Evolutionary conservation across 2,329 filamentous ascomycete genomes (phyloP).

Genomic region (Monosporascus sp.): DNA sequence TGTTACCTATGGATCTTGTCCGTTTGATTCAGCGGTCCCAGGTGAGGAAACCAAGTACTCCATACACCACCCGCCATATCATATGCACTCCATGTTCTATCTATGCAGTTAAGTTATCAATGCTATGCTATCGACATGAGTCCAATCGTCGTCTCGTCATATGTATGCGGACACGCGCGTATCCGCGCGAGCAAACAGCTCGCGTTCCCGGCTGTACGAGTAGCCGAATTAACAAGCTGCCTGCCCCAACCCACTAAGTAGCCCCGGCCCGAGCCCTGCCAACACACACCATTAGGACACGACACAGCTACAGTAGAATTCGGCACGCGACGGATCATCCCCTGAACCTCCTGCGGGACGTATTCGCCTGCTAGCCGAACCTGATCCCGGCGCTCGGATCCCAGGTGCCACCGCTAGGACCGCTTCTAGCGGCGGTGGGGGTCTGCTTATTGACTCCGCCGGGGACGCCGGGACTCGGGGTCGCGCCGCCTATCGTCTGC

Average conservation of each 20-base stretch:
- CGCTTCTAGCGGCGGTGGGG: constrained; percentile 2
- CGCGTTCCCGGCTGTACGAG: background rate
- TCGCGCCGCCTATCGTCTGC: background rate
- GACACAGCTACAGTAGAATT: background rate
- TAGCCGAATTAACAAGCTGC: background rate
- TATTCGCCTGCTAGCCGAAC: constrained; percentile 34
- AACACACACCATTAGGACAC: background rate
- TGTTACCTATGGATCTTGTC: too few species aligned
- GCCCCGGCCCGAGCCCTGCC: background rate
- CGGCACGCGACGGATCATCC: background rate
- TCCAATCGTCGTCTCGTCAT: too few species aligned
- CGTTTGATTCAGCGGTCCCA: too few species aligned
- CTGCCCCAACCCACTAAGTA: background rate
- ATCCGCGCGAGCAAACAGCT: background rate
- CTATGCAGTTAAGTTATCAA: too few species aligned
- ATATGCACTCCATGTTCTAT: too few species aligned
- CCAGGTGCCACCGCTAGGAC: constrained; percentile 44
- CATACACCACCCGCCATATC: too few species aligned
- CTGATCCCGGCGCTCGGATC: constrained; percentile 53
- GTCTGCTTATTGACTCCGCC: constrained; percentile 14
- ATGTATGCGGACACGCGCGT: too few species aligned
- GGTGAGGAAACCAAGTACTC: too few species aligned
- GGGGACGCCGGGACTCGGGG: background rate
- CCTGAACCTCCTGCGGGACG: constrained; percentile 9
- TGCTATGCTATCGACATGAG: too few species aligned